These are phyloP conservation scores for Aspergillus kassunensis DNA, from an alignment of 495 filamentous ascomycete species.

Conservation along the genomic window DNA sequence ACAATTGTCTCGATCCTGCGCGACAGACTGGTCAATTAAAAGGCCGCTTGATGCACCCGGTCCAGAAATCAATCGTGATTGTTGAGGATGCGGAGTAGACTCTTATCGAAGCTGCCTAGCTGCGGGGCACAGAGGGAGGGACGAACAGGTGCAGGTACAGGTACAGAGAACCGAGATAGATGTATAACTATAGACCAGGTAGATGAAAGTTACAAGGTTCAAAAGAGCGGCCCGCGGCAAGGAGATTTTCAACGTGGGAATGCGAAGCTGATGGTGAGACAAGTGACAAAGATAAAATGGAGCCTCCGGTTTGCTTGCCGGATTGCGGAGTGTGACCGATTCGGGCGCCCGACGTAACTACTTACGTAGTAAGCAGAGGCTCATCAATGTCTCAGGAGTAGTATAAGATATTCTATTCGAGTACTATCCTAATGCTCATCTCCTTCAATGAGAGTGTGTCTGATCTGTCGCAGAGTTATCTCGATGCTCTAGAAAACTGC, in stretches of 20 bases:
- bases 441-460: no score
- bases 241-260: no score
- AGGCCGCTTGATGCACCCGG: background rate
- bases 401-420: no score
- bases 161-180: no score
- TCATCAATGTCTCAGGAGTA: no score
- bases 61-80: background rate
- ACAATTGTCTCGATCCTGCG: no score
- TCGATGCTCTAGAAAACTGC: background rate
- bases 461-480: background rate
- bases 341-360: no score
- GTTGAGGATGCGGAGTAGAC: background rate
- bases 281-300: constrained; percentile 9
- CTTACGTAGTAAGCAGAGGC: constrained; percentile 1
- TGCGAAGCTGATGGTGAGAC: no score
- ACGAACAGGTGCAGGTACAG: no score
- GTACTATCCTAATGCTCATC: no score
- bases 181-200: constrained; percentile 8
- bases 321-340: constrained; percentile 4
- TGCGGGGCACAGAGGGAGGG: constrained; percentile 19
- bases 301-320: background rate
- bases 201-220: background rate
- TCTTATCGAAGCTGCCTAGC: constrained; percentile 5
- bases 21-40: no score
- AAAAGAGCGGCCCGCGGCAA: constrained; percentile 16